Conservation (phyloP, 2,329 filamentous ascomycete species). For the Trichoderma guizhouense region DNA sequence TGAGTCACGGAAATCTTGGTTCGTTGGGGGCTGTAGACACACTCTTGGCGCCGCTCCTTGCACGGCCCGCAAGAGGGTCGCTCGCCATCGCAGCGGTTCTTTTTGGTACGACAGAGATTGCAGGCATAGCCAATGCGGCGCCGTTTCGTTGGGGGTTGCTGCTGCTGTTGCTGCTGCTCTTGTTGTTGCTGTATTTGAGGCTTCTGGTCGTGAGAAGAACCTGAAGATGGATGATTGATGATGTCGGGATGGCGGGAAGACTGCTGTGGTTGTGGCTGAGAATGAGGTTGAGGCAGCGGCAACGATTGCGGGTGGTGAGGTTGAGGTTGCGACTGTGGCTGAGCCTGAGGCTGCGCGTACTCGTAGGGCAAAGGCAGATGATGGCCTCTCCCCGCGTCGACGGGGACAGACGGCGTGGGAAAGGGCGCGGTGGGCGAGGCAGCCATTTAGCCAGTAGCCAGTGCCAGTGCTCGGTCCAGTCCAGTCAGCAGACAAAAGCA, state of each 20-base stretch:
- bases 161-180: background rate
- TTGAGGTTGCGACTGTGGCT: background rate
- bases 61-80: conserved; percentile 8
- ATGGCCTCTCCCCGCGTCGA: background rate
- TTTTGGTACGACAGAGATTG: conserved; percentile 8
- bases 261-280: background rate
- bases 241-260: background rate
- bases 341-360: conserved; percentile 3
- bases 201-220: background rate
- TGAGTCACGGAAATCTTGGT: conserved; percentile 12
- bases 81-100: conserved; percentile 14
- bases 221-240: background rate
- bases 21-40: conserved; percentile 12
- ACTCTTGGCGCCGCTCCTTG: conserved; percentile 15
- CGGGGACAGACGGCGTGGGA: conserved; percentile 1
- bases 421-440: background rate
- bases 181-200: background rate
- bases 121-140: conserved; percentile 11
- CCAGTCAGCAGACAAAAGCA: background rate
- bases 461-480: no score
- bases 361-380: background rate
- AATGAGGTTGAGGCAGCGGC: background rate
- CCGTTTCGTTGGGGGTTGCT: background rate
- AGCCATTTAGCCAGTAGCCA: background rate
- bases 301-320: background rate